Base-by-base conservation (phyloP, 208 protist species). In the Leishmania martiniquensis region DNA sequence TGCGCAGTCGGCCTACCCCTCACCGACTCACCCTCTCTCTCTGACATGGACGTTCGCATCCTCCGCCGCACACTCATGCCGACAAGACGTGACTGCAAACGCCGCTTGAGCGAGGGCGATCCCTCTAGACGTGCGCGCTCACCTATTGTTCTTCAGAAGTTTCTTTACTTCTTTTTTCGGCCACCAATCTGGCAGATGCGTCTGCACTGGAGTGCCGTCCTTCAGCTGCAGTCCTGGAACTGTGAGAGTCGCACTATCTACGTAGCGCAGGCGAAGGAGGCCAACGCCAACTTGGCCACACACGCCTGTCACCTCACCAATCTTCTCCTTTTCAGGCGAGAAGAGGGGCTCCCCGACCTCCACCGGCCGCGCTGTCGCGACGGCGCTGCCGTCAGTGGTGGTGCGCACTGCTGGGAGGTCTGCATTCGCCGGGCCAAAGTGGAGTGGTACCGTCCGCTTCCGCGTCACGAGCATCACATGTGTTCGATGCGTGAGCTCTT, bases 401-500 rank as follows among this genome's bases (percentile, higher is more conserved):
- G 34, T 22, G 47, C 45, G 62, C 32, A 22, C 42, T 4, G 5
- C 37, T 51, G 22, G 22, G 9, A 42, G 25, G 25, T 34, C 44
- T 25, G 9, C 37, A n/a, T 7, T 42, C 20, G 60, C 34, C n/a
- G 65, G 34, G 59, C 44, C 52, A 42, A 97, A 86, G 44, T 69
- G 22, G 39, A 99, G 63, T 1, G 97, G 95, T 65, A 99, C 63
- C 13, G 96, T 89, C 57, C 97, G 89, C 84, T 98, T 99, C 54
- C 97, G 91, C 7, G 97, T 94, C 10, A 98, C 90, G n/a, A 98
- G 91, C 81, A 95, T 97, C 34, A 97, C 93, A 68, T 99, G 96
- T 0, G 97, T 98, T 81, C 98, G 92, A 67, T 97, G 95, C 0
- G 97, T 99, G 25, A 99, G 90, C 73, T 99, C 97, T 80, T 99